These are phyloP conservation scores for Solanum virginianum DNA, from an alignment of 257 asterid genomes.

Conservation along the genomic window DNA sequence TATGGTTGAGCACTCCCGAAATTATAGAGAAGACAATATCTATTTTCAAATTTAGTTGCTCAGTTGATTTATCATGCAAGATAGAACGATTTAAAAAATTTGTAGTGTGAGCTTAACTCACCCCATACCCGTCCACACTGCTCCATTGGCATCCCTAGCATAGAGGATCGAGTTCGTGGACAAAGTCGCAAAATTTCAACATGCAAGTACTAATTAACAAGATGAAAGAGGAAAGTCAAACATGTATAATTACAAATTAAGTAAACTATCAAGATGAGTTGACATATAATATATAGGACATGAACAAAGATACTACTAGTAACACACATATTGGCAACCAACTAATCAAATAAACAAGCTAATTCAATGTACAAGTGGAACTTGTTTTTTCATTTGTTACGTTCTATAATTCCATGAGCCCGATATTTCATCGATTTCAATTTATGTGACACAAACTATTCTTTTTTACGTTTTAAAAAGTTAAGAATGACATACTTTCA, in stretches of 20 bases:
- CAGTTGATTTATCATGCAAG: no score
- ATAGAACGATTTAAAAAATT: no score
- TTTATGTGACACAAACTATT: no score
- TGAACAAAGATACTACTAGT: not conserved
- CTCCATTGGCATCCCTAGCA: no score
- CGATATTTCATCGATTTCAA: not conserved
- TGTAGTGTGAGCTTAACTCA: no score
- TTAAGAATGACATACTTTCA: not conserved
- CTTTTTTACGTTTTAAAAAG: not conserved
- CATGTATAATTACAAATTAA: not conserved
- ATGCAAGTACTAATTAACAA: not conserved
- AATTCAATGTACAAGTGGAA: not conserved
- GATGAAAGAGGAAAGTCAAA: not conserved
- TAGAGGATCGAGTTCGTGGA: not conserved
- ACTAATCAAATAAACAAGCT: not conserved
- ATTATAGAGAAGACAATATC: no score
- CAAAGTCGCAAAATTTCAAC: not conserved
- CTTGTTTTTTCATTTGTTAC: not conserved
- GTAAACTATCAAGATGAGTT: not conserved
- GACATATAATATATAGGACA: not conserved
- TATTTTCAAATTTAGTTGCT: not conserved
- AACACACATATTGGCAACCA: not conserved
- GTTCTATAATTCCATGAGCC: no score
- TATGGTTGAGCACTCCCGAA: no score
- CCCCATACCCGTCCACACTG: rapidly evolving